phyloP scores from a whole-genome alignment of 495 filamentous ascomycete genomes.

The Elaphomyces granulatus region DNA sequence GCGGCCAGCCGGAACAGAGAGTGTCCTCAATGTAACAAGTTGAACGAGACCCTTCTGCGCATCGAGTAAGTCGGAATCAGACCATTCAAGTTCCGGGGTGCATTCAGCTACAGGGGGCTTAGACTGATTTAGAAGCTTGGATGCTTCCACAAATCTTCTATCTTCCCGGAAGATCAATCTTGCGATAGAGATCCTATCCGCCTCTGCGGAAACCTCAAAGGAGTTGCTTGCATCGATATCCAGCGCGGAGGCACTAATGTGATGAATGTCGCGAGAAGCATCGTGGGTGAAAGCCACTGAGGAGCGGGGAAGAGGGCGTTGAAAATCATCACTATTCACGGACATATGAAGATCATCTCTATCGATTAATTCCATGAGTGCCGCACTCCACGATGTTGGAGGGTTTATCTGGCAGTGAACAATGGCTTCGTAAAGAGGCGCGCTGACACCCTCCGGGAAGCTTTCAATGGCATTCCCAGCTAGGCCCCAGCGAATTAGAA shows the following conservation, averaged over 20 bases:
- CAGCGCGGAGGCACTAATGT: slow-evolving; percentile 46
- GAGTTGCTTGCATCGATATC: slow-evolving; percentile 44
- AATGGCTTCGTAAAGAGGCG: slow-evolving; percentile 72
- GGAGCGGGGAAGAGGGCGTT: slow-evolving; percentile 21
- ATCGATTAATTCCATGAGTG: slow-evolving; percentile 59
- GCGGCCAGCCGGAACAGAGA: slow-evolving; percentile 74
- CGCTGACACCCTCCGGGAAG: slow-evolving; percentile 66
- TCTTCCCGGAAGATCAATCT: slow-evolving; percentile 83
- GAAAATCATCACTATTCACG: slow-evolving; percentile 31
- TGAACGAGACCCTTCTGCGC: slow-evolving; percentile 83
- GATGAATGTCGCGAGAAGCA: slow-evolving; percentile 58
- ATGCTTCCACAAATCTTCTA: slow-evolving; percentile 69
- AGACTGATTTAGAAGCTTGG: slow-evolving; percentile 59
- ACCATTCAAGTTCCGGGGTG: slow-evolving; percentile 60
- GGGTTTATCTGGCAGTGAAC: slow-evolving; percentile 66
- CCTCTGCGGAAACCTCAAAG: slow-evolving; percentile 54
- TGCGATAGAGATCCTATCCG: slow-evolving; percentile 67
- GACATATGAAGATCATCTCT: slow-evolving; percentile 67
- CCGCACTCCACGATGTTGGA: slow-evolving; percentile 56
- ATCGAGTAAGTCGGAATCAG: slow-evolving; percentile 76
- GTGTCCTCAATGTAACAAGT: slow-evolving; percentile 67
- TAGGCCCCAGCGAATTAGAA: slow-evolving; percentile 32
- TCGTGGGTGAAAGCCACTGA: slow-evolving; percentile 42
- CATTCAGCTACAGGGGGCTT: slow-evolving; percentile 65
- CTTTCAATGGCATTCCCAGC: slow-evolving; percentile 44